These are phyloP conservation scores for Trypanosoma theileri DNA, from an alignment of 208 protist genomes.

Conservation along the genomic window DNA sequence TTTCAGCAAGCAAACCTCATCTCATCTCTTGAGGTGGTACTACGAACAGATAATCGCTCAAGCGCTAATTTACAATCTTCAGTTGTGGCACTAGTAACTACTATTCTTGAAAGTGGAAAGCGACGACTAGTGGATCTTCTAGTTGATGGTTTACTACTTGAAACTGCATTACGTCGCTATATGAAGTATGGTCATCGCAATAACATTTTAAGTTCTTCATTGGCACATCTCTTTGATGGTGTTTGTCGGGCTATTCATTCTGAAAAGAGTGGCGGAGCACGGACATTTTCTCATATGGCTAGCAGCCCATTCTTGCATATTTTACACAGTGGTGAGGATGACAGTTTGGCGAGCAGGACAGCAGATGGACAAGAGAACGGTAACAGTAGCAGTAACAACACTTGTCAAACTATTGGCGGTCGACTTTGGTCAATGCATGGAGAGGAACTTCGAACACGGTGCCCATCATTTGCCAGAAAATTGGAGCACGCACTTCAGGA, in stretches of 20 bases:
- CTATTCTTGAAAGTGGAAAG: conserved; percentile 20
- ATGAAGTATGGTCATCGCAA: conserved; percentile 39
- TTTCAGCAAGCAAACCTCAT: conserved; percentile 34
- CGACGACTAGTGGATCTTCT: conserved; percentile 12
- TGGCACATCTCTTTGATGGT: conserved; percentile 46
- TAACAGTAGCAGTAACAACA: not conserved
- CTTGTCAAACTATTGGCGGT: conserved; percentile 32
- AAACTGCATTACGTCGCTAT: conserved; percentile 42
- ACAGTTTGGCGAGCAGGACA: conserved; percentile 4
- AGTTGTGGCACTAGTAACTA: conserved; percentile 40
- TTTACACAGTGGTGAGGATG: conserved; percentile 11
- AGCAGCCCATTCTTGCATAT: conserved; percentile 24
- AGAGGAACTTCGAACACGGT: conserved; percentile 23
- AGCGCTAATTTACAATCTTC: conserved; percentile 60
- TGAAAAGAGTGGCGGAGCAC: conserved; percentile 37
- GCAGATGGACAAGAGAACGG: conserved; percentile 7
- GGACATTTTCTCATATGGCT: not conserved
- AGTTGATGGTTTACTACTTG: conserved; percentile 28
- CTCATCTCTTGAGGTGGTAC: conserved; percentile 14
- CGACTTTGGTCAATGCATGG: conserved; percentile 36
- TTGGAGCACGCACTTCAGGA: conserved; percentile 47
- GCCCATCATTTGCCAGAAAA: conserved; percentile 35
- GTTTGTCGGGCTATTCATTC: conserved; percentile 48
- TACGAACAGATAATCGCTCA: conserved; percentile 29
- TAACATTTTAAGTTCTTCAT: conserved; percentile 54